A percentile compares a stretch with the other conserved stretches of the same genome.
These are phyloP conservation scores for Straminergon stramineum DNA, from an alignment of 225 moss, liverwort and hornwort genomes.

Conservation along the genomic window DNA sequence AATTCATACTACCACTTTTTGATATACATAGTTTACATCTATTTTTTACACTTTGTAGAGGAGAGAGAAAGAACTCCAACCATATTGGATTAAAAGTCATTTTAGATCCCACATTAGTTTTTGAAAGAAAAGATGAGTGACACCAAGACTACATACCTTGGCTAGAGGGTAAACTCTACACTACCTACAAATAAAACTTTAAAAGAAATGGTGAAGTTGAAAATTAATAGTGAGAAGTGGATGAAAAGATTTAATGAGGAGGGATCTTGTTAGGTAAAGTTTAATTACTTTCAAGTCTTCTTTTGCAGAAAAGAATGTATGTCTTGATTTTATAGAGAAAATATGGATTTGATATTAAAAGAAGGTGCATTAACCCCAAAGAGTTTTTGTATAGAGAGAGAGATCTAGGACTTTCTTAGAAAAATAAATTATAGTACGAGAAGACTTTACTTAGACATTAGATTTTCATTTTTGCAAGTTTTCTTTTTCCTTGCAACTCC, in stretches of 20 bases:
- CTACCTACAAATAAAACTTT: too few relatives aligned
- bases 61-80: background rate
- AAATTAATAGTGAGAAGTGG: too few relatives aligned
- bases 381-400: background rate
- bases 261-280: too few relatives aligned
- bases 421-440: background rate
- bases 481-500: background rate
- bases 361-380: too few relatives aligned
- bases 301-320: too few relatives aligned
- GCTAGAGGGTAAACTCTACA: too few relatives aligned
- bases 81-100: background rate
- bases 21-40: background rate
- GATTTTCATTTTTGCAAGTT: background rate
- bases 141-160: background rate
- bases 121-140: background rate
- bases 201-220: too few relatives aligned
- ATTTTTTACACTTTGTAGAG: background rate
- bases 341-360: background rate
- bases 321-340: too few relatives aligned
- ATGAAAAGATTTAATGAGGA: too few relatives aligned
- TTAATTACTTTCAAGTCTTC: too few relatives aligned
- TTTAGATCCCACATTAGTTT: background rate
- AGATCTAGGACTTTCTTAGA: background rate
- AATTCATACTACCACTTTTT: background rate
- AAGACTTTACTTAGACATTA: background rate